Conservation (phyloP, 495 filamentous ascomycete genomes). For the Annulohypoxylon maeteangense region DNA sequence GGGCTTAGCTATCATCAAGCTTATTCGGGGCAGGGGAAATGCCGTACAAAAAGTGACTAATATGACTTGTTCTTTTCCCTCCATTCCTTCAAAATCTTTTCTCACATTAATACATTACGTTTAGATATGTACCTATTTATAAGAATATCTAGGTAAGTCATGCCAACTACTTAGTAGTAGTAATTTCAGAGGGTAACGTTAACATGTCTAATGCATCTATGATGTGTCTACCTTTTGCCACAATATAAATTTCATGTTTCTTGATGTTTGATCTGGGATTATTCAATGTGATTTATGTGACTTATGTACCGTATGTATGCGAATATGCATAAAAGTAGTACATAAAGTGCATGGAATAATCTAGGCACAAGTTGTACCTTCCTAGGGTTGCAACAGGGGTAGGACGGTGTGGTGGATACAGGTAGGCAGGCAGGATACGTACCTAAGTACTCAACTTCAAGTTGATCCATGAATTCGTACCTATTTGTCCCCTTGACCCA, state of each 20-base stretch:
- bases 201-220: conserved; percentile 14
- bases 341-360: conserved; percentile 10
- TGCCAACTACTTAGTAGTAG: too few species aligned
- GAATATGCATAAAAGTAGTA: background rate
- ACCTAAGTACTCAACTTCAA: background rate
- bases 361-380: conserved; percentile 6
- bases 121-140: too few species aligned
- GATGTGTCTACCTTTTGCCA: conserved; percentile 9
- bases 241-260: conserved; percentile 11
- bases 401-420: background rate
- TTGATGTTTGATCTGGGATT: background rate
- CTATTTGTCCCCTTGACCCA: conserved; percentile 1
- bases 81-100: conserved; percentile 4
- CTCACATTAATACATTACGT: background rate
- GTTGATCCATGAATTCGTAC: background rate
- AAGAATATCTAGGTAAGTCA: too few species aligned
- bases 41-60: background rate
- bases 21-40: conserved; percentile 6
- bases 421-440: background rate
- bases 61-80: background rate
- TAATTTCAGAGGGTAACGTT: background rate
- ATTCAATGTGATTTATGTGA: conserved; percentile 8
- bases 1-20: background rate
- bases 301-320: background rate
- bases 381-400: background rate